Base-by-base conservation (phyloP, 2,329 filamentous ascomycete species). In the Coleophoma cylindrospora region DNA sequence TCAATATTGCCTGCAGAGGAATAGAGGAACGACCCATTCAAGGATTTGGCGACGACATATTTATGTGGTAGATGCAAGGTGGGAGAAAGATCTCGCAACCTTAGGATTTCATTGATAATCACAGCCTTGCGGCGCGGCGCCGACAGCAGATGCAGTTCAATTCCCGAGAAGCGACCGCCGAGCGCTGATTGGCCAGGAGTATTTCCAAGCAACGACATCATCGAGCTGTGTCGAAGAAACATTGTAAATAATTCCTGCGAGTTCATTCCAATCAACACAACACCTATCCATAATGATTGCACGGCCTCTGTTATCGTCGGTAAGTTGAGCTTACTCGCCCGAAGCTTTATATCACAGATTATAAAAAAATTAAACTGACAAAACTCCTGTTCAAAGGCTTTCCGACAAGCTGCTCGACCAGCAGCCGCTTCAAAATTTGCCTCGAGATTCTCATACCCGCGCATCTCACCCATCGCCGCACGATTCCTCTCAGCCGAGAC, bases 401-500 rank as follows among this genome's bases (percentile, higher is more conserved):
- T 76, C 62, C 70, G 70, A 57, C 69, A 70, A 62, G 69, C 72
- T 43, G 64, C 71, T 51, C 71, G 70, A 51, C 70, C 59, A 50
- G 27, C 27, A 27, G 27, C 27, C 27, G 50, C 52, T 41, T 53
- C 54, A 48, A 34, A 50, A 46, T 33, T 52, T 41, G 56, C 54
- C 55, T 60, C 58, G 47, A 57, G 53, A 55, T 58, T 57, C 52
- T 47, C 68, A 44, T 61, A 65, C 61, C 57, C 54, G 37, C 50
- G 53, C 44, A 44, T 57, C 41, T 54, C 56, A 19, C 57, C 52
- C 50, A 63, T 65, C 54, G 47, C 56, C 11, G 47, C 50, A 48
- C 86, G 91, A 50, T 78, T 89, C 38, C 80, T 99, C 44, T 96
- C 92, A 33, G 80, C 85, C 60, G 81, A 90, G 65, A 94, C 89